Base-by-base conservation (phyloP, 352 stramenopile species). In the Globisporangium perplexum region DNA sequence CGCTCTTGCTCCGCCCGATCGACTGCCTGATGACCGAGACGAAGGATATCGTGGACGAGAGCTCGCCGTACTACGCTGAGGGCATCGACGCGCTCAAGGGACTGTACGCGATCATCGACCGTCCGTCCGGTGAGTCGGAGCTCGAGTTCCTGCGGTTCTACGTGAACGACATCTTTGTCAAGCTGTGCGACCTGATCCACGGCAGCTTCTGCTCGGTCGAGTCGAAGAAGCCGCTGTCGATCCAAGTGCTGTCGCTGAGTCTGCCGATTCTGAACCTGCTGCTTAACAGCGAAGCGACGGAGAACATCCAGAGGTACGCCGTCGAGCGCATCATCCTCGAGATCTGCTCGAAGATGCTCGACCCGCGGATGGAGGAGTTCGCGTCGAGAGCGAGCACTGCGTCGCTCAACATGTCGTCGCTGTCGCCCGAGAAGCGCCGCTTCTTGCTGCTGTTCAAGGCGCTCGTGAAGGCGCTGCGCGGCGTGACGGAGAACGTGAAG, bases 291-390 rank as follows among this genome's bases (percentile, higher is more conserved):
- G 61, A 73, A 24, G 80, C 68, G 8, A 65, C 83, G 15, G 71
- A 73, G 48, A 74, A 69, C 39, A 72, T 95, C 47, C 76, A 95
- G 22, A 74, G 84, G 10, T 85, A 81, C 50, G 79, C 78, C 5
- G 82, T 93, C 4, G 84, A 93, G 50, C 80, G 82, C 5, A 69
- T 95, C 5, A 47, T 93, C 30, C 59, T 95, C 15, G 84, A 92
- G 50, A 63, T 83, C 23, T 87, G 80, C 41, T 81, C 70, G 1
- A 89, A 90, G 47, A 71, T 93, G 44, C 64, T 91, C 47, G 82
- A 95, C 54, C 69, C 72, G 33, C 66, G 82, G 10, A 72, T 95
- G 44, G 73, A 85, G 44, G 80, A 76, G 50, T 77, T 83, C 35
- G 64, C 70, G 6, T 67, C 69, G 30, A 63, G 68, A 23, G 63